Percentiles rank a stretch among this genome's conserved stretches.
Evolutionary conservation across 164 flowering plant species (phyloP).

Genomic region (Nelumbo lutea): DNA sequence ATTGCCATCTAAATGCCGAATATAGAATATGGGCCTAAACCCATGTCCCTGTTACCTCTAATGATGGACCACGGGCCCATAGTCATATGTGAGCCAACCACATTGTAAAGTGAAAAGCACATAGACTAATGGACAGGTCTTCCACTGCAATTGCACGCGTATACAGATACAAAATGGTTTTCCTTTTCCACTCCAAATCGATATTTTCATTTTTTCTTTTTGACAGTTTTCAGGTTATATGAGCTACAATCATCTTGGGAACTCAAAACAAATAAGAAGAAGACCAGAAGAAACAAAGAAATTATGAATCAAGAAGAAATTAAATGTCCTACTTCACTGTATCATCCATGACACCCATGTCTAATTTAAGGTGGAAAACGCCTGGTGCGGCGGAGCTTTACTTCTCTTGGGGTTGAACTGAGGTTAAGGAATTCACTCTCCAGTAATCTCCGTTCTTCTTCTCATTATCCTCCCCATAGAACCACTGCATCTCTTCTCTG

Average conservation of each 20-base stretch:
- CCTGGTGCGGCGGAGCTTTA: constrained; percentile 18
- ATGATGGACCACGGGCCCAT: no score
- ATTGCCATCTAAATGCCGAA: no score
- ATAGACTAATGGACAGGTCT: no score
- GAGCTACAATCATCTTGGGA: neutral
- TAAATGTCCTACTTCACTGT: constrained; percentile 13
- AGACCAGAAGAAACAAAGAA: neutral
- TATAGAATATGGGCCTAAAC: no score
- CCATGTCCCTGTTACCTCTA: no score
- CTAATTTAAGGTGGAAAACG: constrained; percentile 38
- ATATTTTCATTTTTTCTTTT: neutral
- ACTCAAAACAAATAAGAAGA: neutral
- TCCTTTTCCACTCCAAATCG: neutral
- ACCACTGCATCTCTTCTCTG: constrained; percentile 48
- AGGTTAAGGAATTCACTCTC: constrained; percentile 37
- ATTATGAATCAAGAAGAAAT: neutral
- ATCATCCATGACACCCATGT: constrained; percentile 15
- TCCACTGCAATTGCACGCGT: no score
- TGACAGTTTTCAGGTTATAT: no score
- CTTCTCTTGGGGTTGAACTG: constrained; percentile 30
- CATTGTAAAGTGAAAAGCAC: no score
- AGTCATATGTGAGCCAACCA: no score
- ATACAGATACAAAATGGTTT: neutral
- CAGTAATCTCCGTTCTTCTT: constrained; percentile 40
- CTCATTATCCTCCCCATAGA: constrained; percentile 26